Evolutionary conservation across 2,329 filamentous ascomycete species (phyloP).

Genomic region (Bipolaris zeicola): DNA sequence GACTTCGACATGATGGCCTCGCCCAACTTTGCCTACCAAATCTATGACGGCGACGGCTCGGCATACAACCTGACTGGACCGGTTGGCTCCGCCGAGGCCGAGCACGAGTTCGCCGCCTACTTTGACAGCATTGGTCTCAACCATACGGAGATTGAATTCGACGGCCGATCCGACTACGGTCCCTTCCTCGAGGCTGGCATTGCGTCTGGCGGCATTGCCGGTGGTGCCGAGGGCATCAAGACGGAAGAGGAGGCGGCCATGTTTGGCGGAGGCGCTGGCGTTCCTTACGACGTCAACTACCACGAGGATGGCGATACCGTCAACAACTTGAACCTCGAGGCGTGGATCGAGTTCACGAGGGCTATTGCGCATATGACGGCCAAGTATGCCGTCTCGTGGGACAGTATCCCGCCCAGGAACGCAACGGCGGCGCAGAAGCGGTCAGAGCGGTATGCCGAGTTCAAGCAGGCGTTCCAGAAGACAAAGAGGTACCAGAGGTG

Average conservation of each 20-base stretch:
- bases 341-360: conserved; percentile 59
- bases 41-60: conserved; percentile 64
- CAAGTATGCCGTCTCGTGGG: conserved; percentile 43
- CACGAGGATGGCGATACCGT: conserved; percentile 46
- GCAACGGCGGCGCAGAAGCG: conserved; percentile 28
- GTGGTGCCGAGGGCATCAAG: conserved; percentile 78
- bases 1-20: conserved; percentile 75
- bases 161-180: conserved; percentile 80
- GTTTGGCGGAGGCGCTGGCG: conserved; percentile 68
- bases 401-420: conserved; percentile 38
- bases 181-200: conserved; percentile 76
- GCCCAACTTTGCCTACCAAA: conserved; percentile 62
- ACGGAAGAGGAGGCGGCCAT: conserved; percentile 66
- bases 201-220: conserved; percentile 75
- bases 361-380: conserved; percentile 62
- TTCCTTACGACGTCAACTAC: conserved; percentile 43
- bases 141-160: conserved; percentile 72
- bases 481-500: conserved; percentile 30
- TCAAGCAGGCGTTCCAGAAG: conserved; percentile 27
- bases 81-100: conserved; percentile 70
- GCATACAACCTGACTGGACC: conserved; percentile 61
- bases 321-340: conserved; percentile 42
- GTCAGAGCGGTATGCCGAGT: conserved; percentile 24
- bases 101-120: conserved; percentile 60
- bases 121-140: conserved; percentile 39